Evolutionary conservation across 2,329 filamentous ascomycete genomes (phyloP).

Genomic region (Nemania sp.): DNA sequence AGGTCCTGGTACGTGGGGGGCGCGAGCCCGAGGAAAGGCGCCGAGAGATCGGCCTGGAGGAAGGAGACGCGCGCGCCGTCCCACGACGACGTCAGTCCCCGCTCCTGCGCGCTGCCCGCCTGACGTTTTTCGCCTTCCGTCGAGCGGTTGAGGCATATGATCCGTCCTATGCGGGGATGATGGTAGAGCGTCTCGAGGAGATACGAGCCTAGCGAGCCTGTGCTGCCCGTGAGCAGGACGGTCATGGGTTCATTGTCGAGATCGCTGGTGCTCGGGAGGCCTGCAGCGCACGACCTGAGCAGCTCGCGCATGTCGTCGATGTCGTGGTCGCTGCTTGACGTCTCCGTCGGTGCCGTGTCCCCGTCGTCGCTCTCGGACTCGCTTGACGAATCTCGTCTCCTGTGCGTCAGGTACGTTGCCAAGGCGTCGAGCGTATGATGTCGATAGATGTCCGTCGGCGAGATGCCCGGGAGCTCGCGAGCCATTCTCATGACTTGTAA

Average conservation of each 20-base stretch:
- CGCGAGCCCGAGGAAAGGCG: slow-evolving; percentile 12
- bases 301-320: slow-evolving; percentile 3
- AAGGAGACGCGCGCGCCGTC: slow-evolving; percentile 14
- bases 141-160: slow-evolving; percentile 22
- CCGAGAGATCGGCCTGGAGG: slow-evolving; percentile 18
- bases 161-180: slow-evolving; percentile 27
- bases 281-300: background rate
- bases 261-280: background rate
- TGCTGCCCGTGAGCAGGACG: slow-evolving; percentile 47
- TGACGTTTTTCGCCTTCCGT: slow-evolving; percentile 10
- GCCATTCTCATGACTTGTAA: slow-evolving; percentile 7
- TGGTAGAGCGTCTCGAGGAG: slow-evolving; percentile 43
- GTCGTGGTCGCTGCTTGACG: background rate
- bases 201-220: slow-evolving; percentile 47
- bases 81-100: background rate
- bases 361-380: background rate
- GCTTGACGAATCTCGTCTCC: background rate
- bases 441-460: background rate
- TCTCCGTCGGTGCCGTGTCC: slow-evolving; percentile 3
- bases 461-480: background rate
- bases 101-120: background rate
- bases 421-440: slow-evolving; percentile 4
- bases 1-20: slow-evolving; percentile 4
- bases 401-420: background rate
- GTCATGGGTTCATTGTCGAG: background rate